Evolutionary conservation across 768 basidiomycete genomes (phyloP).

Genomic region (Kockovaella imperatae): DNA sequence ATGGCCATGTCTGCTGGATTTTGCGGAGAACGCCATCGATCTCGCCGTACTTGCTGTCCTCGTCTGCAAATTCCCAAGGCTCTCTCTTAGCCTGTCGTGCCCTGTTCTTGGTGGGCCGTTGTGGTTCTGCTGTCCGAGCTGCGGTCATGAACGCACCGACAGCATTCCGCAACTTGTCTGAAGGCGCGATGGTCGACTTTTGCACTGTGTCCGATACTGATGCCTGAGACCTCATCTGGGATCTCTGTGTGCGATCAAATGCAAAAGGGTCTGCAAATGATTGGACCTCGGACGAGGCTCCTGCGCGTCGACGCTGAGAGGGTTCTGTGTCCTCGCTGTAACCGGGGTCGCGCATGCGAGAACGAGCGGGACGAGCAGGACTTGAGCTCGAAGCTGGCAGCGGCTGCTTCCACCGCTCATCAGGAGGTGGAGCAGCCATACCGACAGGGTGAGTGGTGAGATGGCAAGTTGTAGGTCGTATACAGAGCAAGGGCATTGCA

Average conservation of each 20-base stretch:
- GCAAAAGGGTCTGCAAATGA: slow-evolving; percentile 39
- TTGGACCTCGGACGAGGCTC: slow-evolving; percentile 13
- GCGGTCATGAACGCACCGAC: slow-evolving; percentile 39
- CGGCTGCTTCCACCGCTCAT: too few relatives aligned
- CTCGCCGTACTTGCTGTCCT: slow-evolving; percentile 56
- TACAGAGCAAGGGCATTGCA: too few relatives aligned
- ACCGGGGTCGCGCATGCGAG: slow-evolving; percentile 20
- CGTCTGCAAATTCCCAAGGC: slow-evolving; percentile 23
- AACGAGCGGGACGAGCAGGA: slow-evolving; percentile 29
- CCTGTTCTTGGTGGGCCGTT: slow-evolving; percentile 13
- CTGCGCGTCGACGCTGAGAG: slow-evolving; percentile 17
- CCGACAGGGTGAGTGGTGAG: too few relatives aligned
- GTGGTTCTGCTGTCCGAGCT: slow-evolving; percentile 8
- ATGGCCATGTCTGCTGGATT: slow-evolving; percentile 83
- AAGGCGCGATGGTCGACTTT: slow-evolving; percentile 14
- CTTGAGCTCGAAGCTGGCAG: too few relatives aligned
- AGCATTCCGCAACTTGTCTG: slow-evolving; percentile 34
- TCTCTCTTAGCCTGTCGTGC: slow-evolving; percentile 13
- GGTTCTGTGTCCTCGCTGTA: slow-evolving; percentile 18
- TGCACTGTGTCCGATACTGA: slow-evolving; percentile 20
- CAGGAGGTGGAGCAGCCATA: too few relatives aligned
- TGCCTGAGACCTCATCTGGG: slow-evolving; percentile 24
- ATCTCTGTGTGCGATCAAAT: slow-evolving; percentile 30
- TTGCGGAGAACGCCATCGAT: slow-evolving; percentile 83
- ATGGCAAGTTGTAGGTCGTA: too few relatives aligned